Percentiles rank a stretch among this genome's conserved stretches.
phyloP scores from a whole-genome alignment of 1,284 basidiomycete genomes.

The Ceratobasidium theobromae region DNA sequence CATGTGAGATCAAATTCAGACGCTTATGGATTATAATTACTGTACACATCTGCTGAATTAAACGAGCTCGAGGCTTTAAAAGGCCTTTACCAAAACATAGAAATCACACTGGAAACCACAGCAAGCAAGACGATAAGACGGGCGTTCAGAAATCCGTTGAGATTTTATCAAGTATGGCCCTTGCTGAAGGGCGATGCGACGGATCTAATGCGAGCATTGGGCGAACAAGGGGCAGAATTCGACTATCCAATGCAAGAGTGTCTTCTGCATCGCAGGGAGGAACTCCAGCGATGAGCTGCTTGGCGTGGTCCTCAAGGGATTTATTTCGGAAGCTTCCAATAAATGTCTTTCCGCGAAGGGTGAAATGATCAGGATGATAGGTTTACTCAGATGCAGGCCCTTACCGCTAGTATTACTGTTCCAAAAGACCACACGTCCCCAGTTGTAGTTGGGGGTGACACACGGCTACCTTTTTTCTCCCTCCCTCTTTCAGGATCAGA shows the following conservation, averaged over 20 bases:
- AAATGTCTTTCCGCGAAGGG: neutral
- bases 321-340: neutral
- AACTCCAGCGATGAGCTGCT: neutral
- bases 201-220: neutral
- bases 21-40: no score
- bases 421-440: conserved; percentile 18
- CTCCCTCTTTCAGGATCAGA: neutral
- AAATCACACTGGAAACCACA: no score
- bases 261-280: neutral
- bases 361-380: neutral
- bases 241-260: neutral
- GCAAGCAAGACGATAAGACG: no score
- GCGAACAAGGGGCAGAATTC: neutral
- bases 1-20: no score
- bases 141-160: neutral
- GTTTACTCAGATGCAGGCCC: neutral
- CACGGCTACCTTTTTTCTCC: neutral
- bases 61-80: no score
- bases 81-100: no score
- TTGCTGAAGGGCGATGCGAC: neutral
- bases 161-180: neutral
- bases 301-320: neutral
- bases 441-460: conserved; percentile 1
- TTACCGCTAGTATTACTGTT: neutral
- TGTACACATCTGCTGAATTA: no score